Percentiles rank a stretch among this genome's conserved stretches.
These are phyloP conservation scores for Aegilops bicornis DNA, from an alignment of 176 grass and related monocot genomes.

Conservation along the genomic window DNA sequence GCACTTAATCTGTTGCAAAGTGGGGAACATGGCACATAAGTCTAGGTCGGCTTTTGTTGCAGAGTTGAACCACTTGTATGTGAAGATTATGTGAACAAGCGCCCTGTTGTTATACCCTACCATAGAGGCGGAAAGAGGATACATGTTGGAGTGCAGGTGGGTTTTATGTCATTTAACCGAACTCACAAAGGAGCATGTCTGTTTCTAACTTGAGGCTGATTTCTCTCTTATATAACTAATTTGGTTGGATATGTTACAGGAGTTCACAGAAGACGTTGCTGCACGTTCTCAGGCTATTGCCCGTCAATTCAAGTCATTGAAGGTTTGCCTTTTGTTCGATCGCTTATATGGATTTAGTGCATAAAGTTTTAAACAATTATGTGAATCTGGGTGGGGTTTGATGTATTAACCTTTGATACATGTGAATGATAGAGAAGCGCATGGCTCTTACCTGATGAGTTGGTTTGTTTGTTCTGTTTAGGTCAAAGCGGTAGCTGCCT, in stretches of 20 bases:
- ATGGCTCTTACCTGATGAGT: conserved; percentile 1
- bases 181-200: background rate
- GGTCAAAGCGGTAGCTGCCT: conserved; percentile 74
- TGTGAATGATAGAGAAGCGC: conserved; percentile 14
- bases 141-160: conserved; percentile 90
- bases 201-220: conserved; percentile 19
- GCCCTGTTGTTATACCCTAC: conserved; percentile 87
- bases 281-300: conserved; percentile 53
- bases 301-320: conserved; percentile 59
- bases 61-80: conserved; percentile 98
- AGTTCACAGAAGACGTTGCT: conserved; percentile 74
- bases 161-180: conserved; percentile 29
- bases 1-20: conserved; percentile 43
- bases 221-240: conserved; percentile 25
- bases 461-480: conserved; percentile 44
- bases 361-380: background rate
- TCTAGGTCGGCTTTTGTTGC: conserved; percentile 64
- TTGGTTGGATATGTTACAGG: conserved; percentile 51
- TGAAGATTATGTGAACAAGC: conserved; percentile 78
- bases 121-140: conserved; percentile 95
- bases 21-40: conserved; percentile 57
- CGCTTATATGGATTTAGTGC: background rate
- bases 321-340: conserved; percentile 20
- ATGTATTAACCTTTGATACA: background rate
- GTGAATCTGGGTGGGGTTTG: conserved; percentile 15